These are phyloP conservation scores for Dacryopinax primogenitus DNA, from an alignment of 768 basidiomycete genomes.

Conservation along the genomic window DNA sequence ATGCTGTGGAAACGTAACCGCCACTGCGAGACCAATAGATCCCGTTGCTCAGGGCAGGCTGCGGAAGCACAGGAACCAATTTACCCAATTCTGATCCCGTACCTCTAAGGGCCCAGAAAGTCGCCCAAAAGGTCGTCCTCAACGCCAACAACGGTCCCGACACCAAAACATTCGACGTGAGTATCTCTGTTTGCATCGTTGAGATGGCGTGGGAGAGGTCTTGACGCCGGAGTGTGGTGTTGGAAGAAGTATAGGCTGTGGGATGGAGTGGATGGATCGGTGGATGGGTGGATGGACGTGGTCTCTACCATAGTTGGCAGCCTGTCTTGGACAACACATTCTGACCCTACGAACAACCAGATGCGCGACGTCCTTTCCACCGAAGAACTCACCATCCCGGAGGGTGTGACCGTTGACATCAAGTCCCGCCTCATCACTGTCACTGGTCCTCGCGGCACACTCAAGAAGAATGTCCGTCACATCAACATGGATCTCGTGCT, in stretches of 20 bases:
- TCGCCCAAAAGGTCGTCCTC: conserved; percentile 7
- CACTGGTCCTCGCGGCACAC: conserved; percentile 80
- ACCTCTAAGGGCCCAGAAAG: conserved; percentile 7
- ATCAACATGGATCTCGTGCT: conserved; percentile 87
- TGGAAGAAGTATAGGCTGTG: background rate
- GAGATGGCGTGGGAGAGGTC: background rate
- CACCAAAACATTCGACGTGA: conserved; percentile 9
- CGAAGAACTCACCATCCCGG: conserved; percentile 83
- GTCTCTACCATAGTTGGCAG: background rate
- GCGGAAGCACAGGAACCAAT: background rate
- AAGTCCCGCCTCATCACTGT: conserved; percentile 89
- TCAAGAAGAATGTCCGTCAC: conserved; percentile 86
- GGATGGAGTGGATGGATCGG: background rate
- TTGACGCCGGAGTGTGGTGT: background rate
- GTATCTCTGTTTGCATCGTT: conserved; percentile 13
- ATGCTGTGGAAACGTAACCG: background rate
- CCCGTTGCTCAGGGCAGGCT: conserved; percentile 7
- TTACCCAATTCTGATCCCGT: background rate
- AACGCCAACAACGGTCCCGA: conserved; percentile 7
- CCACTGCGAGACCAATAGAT: conserved; percentile 1
- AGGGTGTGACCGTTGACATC: conserved; percentile 69
- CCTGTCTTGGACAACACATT: background rate
- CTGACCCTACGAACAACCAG: conserved; percentile 36
- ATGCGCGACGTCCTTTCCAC: conserved; percentile 90
- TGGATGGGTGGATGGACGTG: background rate